Conservation (phyloP, 2,329 filamentous ascomycete genomes). For the Xylariaceae sp. region DNA sequence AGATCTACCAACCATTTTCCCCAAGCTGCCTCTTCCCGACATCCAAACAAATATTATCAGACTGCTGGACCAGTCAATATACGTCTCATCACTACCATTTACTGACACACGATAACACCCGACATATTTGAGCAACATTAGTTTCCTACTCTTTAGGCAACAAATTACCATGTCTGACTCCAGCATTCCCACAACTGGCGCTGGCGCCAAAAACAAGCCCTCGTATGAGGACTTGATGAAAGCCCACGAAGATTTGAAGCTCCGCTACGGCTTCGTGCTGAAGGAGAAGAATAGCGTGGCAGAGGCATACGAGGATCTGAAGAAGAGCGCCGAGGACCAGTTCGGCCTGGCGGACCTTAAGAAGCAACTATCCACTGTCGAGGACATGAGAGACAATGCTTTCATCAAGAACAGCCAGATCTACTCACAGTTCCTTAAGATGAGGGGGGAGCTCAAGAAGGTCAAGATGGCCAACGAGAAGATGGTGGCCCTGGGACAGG, state of each 20-base stretch:
- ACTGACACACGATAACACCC: background rate
- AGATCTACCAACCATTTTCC: too few species aligned
- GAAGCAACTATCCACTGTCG: background rate
- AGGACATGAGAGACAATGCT: background rate
- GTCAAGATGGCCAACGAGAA: background rate
- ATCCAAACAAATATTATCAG: too few species aligned
- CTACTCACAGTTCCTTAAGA: background rate
- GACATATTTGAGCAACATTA: background rate
- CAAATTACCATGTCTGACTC: background rate
- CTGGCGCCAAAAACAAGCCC: background rate
- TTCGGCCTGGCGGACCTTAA: background rate
- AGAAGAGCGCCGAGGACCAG: background rate
- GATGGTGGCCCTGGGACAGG: background rate
- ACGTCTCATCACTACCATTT: too few species aligned
- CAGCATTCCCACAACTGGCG: background rate
- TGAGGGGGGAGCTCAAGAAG: background rate
- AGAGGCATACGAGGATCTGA: background rate
- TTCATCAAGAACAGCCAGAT: background rate
- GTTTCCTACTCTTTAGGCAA: background rate
- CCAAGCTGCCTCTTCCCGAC: too few species aligned
- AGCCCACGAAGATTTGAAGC: background rate
- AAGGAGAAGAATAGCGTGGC: background rate
- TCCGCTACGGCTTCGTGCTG: background rate
- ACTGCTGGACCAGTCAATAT: too few species aligned
- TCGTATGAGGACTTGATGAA: conserved; percentile 1